phyloP scores from a whole-genome alignment of 345 rosid genomes.

The Salix suchowensis region DNA sequence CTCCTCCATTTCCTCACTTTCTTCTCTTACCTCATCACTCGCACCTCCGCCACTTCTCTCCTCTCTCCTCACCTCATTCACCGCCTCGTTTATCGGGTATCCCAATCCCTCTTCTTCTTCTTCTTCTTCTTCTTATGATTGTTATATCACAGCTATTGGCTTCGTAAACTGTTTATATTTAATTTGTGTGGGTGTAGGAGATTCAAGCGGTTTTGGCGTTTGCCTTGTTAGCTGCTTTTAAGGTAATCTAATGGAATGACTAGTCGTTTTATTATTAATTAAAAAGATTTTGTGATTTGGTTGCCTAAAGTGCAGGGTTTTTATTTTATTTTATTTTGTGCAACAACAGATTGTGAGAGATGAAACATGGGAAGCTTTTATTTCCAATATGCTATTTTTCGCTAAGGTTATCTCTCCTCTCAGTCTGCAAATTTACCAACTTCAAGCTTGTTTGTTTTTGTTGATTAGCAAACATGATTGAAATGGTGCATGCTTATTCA shows the following conservation, averaged over 20 bases:
- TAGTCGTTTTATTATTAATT: not conserved
- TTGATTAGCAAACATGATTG: not conserved
- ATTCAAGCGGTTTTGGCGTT: constrained; percentile 75
- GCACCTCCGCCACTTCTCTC: constrained; percentile 41
- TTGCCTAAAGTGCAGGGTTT: not conserved
- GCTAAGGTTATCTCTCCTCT: constrained; percentile 47
- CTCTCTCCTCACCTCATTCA: constrained; percentile 44
- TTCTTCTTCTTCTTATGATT: not conserved
- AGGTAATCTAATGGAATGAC: constrained; percentile 36
- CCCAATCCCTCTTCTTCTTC: not conserved
- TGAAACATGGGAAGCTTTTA: constrained; percentile 78
- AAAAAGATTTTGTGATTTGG: not conserved
- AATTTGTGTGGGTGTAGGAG: constrained; percentile 44
- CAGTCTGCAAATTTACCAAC: not conserved
- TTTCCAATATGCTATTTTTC: constrained; percentile 56
- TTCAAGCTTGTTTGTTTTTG: not conserved
- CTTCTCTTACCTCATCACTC: constrained; percentile 69
- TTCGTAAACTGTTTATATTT: not conserved
- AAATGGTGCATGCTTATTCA: too few species aligned
- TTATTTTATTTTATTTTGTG: not conserved
- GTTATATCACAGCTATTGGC: not conserved
- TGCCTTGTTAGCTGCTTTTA: constrained; percentile 43
- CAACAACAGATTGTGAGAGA: constrained; percentile 57
- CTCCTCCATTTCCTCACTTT: constrained; percentile 64
- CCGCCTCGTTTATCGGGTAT: constrained; percentile 49